These are phyloP conservation scores for Xylariaceae sp. DNA, from an alignment of 2,329 filamentous ascomycete genomes.

Conservation along the genomic window DNA sequence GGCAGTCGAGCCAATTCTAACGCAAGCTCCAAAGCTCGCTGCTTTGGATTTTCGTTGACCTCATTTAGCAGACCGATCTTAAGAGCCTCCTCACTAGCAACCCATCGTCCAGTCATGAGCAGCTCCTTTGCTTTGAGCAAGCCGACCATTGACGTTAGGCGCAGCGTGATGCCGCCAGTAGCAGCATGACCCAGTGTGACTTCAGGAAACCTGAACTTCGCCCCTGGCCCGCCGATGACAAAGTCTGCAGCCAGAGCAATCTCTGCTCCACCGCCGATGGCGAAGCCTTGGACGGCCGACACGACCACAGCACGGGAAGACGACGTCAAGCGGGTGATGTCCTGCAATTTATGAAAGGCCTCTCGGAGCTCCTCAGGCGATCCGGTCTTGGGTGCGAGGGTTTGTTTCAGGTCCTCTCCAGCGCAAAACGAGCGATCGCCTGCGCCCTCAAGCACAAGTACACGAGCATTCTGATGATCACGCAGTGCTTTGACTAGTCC, in stretches of 20 bases:
- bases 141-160: neutral
- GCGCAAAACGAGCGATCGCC: slow-evolving; percentile 3
- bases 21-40: neutral
- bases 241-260: slow-evolving; percentile 5
- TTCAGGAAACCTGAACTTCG: slow-evolving; percentile 1
- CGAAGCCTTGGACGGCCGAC: slow-evolving; percentile 2
- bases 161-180: slow-evolving; percentile 2
- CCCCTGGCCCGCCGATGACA: neutral
- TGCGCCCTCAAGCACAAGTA: neutral
- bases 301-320: neutral
- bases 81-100: neutral
- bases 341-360: neutral
- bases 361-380: neutral
- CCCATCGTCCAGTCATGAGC: neutral
- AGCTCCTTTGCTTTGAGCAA: slow-evolving; percentile 1
- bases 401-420: slow-evolving; percentile 3
- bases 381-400: neutral
- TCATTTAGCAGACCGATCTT: neutral
- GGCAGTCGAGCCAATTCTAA: neutral
- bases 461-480: slow-evolving; percentile 1
- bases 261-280: slow-evolving; percentile 2
- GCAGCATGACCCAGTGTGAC: slow-evolving; percentile 1
- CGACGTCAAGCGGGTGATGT: slow-evolving; percentile 1
- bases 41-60: neutral
- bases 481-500: neutral